Evolutionary conservation across 371 early-diverging fungal genomes (phyloP).

Genomic region (Hamiltosporidium magnivora): DNA sequence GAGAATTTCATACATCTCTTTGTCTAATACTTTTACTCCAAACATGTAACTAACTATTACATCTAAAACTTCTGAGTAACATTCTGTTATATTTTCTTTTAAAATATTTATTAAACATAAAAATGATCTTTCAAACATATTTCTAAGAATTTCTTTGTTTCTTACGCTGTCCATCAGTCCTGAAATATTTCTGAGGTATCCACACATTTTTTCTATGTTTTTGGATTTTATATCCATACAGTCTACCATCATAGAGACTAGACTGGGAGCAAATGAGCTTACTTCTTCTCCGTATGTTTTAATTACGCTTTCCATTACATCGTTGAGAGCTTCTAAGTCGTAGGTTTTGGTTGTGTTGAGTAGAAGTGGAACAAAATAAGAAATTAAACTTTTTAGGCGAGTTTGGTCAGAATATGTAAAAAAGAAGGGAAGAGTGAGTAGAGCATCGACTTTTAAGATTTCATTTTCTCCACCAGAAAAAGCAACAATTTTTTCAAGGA

Average conservation of each 20-base stretch:
- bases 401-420: conserved; percentile 12
- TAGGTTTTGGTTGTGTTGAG: conserved; percentile 32
- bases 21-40: conserved; percentile 40
- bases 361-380: conserved; percentile 34
- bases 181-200: no score
- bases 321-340: conserved; percentile 47
- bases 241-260: conserved; percentile 9
- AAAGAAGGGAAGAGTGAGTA: conserved; percentile 41
- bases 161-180: no score
- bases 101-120: conserved; percentile 32
- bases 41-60: conserved; percentile 41
- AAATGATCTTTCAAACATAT: conserved; percentile 25
- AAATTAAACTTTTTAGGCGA: conserved; percentile 22
- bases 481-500: no score
- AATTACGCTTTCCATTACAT: conserved; percentile 44
- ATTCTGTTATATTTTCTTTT: conserved; percentile 34
- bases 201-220: conserved; percentile 9
- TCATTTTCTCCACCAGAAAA: conserved; percentile 5
- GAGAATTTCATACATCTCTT: conserved; percentile 38
- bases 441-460: conserved; percentile 44
- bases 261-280: conserved; percentile 41
- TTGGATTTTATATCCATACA: conserved; percentile 29
- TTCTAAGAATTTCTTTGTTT: conserved; percentile 5
- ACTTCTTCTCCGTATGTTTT: conserved; percentile 40
- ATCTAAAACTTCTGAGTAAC: conserved; percentile 45